phyloP scores from a whole-genome alignment of 306 rosid genomes.

The Astragalus membranaceus region DNA sequence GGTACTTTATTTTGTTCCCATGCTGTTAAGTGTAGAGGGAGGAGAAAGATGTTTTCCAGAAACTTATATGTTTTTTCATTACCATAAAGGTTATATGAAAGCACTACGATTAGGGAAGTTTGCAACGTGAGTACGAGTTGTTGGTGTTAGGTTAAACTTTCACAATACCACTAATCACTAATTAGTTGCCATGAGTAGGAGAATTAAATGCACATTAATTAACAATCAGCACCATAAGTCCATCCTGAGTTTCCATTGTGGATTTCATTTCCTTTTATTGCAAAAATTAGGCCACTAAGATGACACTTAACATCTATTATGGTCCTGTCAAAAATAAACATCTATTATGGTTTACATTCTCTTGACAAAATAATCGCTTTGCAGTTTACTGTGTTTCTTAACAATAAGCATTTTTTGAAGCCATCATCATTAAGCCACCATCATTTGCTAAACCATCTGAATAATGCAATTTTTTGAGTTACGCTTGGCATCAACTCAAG shows the following conservation, averaged over 20 bases:
- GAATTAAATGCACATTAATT: not conserved
- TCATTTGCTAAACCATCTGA: too few species aligned
- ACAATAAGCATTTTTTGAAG: not conserved
- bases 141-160: slow-evolving; percentile 7
- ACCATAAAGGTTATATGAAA: not conserved
- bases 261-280: not conserved
- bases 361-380: not conserved
- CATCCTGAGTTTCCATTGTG: not conserved
- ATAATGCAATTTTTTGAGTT: too few species aligned
- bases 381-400: not conserved
- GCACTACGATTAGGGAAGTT: not conserved
- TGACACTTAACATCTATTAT: not conserved
- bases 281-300: not conserved
- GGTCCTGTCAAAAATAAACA: too few species aligned
- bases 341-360: not conserved
- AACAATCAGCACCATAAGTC: not conserved
- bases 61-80: not conserved
- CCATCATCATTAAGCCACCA: too few species aligned
- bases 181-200: not conserved
- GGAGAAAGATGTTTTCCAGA: not conserved
- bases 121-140: not conserved
- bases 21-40: not conserved
- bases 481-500: too few species aligned
- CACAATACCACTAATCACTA: not conserved
- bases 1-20: slow-evolving; percentile 8